Conservation (phyloP, 192 early-diverging fungal species). For the Powellomyces hirtus region DNA sequence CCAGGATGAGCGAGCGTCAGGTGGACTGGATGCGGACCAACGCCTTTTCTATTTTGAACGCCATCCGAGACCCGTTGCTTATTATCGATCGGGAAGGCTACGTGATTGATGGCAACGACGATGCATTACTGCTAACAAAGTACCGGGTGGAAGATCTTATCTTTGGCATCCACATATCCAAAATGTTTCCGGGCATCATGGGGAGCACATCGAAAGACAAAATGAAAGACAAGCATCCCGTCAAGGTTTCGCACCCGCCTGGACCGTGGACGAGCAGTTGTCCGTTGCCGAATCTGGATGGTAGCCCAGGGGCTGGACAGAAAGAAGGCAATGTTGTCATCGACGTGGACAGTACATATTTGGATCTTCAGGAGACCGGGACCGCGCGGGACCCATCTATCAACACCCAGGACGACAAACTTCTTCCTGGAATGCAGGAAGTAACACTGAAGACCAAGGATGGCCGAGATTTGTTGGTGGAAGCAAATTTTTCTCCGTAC, state of each 20-base stretch:
- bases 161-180: conserved; percentile 11
- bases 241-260: conserved; percentile 17
- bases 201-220: background rate
- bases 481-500: conserved; percentile 35
- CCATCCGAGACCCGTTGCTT: conserved; percentile 23
- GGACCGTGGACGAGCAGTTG: conserved; percentile 14
- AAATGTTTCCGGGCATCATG: conserved; percentile 4
- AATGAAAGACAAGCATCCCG: background rate
- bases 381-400: background rate
- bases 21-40: conserved; percentile 27
- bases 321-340: background rate
- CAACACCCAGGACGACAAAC: background rate
- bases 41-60: conserved; percentile 11
- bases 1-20: conserved; percentile 12
- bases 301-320: background rate
- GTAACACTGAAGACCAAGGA: conserved; percentile 20
- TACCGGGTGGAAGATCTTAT: conserved; percentile 16
- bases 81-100: conserved; percentile 24
- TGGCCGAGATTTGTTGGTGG: conserved; percentile 17
- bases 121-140: conserved; percentile 5
- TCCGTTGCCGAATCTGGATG: background rate
- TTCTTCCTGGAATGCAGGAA: conserved; percentile 20
- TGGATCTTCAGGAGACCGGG: background rate
- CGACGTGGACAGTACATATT: conserved; percentile 18
- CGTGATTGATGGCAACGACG: conserved; percentile 26